These are phyloP conservation scores for Skeletonema grethae DNA, from an alignment of 108 stramenopile species.

Conservation along the genomic window DNA sequence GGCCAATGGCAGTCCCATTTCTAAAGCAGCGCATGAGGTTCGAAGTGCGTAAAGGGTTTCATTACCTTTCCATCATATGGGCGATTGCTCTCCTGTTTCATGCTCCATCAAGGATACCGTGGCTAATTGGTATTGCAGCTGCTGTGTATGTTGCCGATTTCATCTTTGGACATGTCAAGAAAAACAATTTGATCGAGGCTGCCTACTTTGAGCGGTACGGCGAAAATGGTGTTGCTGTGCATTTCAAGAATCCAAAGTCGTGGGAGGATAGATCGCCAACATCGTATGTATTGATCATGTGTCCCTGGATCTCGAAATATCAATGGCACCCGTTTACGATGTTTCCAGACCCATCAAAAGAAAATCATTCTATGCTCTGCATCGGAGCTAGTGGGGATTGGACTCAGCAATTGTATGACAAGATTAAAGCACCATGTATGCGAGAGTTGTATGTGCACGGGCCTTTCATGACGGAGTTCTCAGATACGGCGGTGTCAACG, in stretches of 20 bases:
- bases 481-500: not conserved
- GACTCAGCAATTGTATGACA: not conserved
- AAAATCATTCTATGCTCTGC: not conserved
- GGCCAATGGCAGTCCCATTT: constrained; percentile 24
- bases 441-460: not conserved
- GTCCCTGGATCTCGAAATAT: no score
- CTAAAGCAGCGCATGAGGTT: constrained; percentile 16
- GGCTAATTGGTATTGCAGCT: no score
- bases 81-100: constrained; percentile 18
- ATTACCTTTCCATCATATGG: constrained; percentile 31
- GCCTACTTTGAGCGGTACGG: no score
- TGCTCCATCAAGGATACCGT: constrained; percentile 15
- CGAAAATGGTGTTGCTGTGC: no score
- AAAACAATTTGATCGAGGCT: not conserved
- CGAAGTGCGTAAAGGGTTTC: constrained; percentile 26
- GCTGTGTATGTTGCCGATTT: constrained; percentile 1
- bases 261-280: no score
- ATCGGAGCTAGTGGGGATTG: not conserved
- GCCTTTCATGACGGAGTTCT: not conserved
- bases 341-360: not conserved
- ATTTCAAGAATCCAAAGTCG: no score
- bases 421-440: not conserved
- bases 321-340: not conserved
- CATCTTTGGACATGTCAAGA: not conserved
- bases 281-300: no score